phyloP scores from a whole-genome alignment of 2,329 filamentous ascomycete species.

The Aspergillus aculeatus region DNA sequence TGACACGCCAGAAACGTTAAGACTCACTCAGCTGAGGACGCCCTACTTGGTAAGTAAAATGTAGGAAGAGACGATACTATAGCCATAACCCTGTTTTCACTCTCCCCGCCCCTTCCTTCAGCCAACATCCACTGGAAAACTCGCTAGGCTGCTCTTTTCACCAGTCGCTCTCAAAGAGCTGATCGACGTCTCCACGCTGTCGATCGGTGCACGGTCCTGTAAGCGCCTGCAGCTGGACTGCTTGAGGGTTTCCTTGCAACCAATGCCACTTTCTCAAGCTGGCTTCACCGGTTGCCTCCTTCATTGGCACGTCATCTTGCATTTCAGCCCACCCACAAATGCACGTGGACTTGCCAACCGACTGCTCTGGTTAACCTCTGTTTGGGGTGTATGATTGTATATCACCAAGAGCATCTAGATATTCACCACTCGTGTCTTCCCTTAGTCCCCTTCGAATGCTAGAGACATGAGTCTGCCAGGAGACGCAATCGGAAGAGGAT shows the following conservation, averaged over 20 bases:
- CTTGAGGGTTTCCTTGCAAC: background rate
- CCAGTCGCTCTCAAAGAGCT: background rate
- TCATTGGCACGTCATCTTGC: background rate
- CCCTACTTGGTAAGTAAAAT: no score
- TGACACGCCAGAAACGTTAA: background rate
- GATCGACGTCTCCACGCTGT: conserved; percentile 6
- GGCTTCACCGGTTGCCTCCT: background rate
- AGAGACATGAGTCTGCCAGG: background rate
- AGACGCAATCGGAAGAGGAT: background rate
- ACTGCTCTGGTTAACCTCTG: background rate
- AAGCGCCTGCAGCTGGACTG: background rate
- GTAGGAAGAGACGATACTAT: background rate
- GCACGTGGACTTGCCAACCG: background rate
- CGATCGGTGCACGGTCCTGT: conserved; percentile 18
- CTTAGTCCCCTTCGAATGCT: background rate
- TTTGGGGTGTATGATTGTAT: background rate
- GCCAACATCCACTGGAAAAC: background rate
- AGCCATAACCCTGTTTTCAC: background rate
- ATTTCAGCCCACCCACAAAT: background rate
- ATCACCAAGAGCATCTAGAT: background rate
- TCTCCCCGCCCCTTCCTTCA: background rate
- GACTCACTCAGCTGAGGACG: background rate
- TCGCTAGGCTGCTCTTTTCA: background rate
- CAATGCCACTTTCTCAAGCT: background rate
- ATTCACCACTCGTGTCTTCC: background rate